These are phyloP conservation scores for Cystobasidium tubakii DNA, from an alignment of 768 basidiomycete species.

Conservation along the genomic window DNA sequence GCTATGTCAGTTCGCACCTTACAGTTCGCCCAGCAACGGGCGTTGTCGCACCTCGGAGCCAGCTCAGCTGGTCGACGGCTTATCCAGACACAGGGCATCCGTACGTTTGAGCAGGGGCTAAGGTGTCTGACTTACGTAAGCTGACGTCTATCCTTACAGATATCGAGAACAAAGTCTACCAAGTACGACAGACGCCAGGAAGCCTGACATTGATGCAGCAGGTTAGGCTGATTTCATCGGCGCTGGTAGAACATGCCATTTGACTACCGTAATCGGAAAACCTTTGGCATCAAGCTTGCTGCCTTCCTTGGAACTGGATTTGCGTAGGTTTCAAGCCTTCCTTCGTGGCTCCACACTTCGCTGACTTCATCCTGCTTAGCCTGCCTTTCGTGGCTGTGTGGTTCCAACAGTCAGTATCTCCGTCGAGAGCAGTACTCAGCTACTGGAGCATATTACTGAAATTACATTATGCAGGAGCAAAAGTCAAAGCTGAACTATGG, in stretches of 20 bases:
- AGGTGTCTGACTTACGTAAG: too few relatives aligned
- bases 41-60: too few relatives aligned
- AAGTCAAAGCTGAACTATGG: neutral
- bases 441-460: neutral
- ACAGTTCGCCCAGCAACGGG: too few relatives aligned
- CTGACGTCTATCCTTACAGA: neutral
- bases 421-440: neutral
- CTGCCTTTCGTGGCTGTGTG: conserved; percentile 25
- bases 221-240: too few relatives aligned
- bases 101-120: neutral
- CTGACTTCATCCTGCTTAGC: neutral
- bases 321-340: neutral
- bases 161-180: conserved; percentile 29
- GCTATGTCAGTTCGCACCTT: too few relatives aligned
- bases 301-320: conserved; percentile 17
- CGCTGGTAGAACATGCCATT: conserved; percentile 21
- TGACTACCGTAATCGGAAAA: conserved; percentile 14
- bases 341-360: neutral
- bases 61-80: neutral
- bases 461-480: neutral
- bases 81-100: neutral
- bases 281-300: conserved; percentile 4
- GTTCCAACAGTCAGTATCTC: conserved; percentile 15
- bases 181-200: neutral
- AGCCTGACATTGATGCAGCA: neutral